phyloP scores from a whole-genome alignment of 805 yeast genomes.

The Lachancea cidri region DNA sequence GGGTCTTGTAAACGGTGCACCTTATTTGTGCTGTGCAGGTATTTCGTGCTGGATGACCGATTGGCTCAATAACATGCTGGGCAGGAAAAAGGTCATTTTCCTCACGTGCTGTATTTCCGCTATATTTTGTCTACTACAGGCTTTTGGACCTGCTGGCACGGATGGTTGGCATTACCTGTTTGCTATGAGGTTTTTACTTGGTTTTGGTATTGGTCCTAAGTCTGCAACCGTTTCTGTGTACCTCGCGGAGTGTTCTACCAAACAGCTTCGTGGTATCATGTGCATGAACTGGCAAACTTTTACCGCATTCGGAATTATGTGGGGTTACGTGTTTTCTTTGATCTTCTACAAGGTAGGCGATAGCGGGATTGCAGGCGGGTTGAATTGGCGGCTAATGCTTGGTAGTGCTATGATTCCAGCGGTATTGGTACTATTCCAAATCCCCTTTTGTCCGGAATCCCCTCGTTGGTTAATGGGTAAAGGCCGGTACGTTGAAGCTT shows the following conservation, averaged over 20 bases:
- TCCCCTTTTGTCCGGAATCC: slow-evolving; percentile 67
- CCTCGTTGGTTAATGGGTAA: slow-evolving; percentile 78
- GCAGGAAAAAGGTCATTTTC: slow-evolving; percentile 65
- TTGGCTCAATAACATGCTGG: slow-evolving; percentile 48
- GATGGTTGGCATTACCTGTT: slow-evolving; percentile 65
- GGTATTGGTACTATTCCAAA: slow-evolving; percentile 49
- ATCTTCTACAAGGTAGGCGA: slow-evolving; percentile 54
- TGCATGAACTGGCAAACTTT: slow-evolving; percentile 74
- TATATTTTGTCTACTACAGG: slow-evolving; percentile 65
- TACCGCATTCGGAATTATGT: slow-evolving; percentile 70
- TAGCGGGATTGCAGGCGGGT: slow-evolving; percentile 33
- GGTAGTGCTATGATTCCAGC: slow-evolving; percentile 69
- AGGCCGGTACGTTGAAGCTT: slow-evolving; percentile 56
- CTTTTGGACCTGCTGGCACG: slow-evolving; percentile 37
- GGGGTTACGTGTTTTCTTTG: slow-evolving; percentile 61
- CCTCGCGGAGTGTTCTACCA: slow-evolving; percentile 61
- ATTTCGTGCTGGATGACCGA: slow-evolving; percentile 64
- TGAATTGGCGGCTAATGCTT: slow-evolving; percentile 68
- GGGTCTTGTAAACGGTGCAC: slow-evolving; percentile 68
- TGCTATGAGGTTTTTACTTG: slow-evolving; percentile 59
- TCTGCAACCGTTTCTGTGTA: slow-evolving; percentile 75
- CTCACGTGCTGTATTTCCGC: slow-evolving; percentile 58
- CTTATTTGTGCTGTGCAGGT: slow-evolving; percentile 58
- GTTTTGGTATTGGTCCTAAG: slow-evolving; percentile 68
- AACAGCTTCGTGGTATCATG: slow-evolving; percentile 57